Evolutionary conservation across 2,329 filamentous ascomycete species (phyloP).

Genomic region (Thielaviopsis euricoi): DNA sequence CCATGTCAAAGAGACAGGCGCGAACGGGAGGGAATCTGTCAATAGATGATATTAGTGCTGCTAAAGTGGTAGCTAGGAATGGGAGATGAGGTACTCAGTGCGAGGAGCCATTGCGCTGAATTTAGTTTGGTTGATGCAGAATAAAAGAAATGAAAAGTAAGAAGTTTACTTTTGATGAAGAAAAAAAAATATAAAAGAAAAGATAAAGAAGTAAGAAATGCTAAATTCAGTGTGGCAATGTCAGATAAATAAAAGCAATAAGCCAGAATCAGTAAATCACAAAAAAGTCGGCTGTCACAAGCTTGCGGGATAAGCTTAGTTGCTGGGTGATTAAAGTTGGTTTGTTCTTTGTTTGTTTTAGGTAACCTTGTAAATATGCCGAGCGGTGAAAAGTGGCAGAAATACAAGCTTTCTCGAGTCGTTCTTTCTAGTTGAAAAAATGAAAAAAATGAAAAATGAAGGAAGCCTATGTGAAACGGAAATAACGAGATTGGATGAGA

Average conservation of each 20-base stretch:
- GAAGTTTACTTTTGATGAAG: background rate
- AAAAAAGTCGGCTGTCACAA: background rate
- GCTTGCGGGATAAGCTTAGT: too few species aligned
- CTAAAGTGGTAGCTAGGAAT: background rate
- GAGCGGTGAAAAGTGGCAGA: background rate
- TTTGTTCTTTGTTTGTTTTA: too few species aligned
- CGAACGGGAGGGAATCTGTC: slow-evolving; percentile 59
- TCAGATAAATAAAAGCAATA: background rate
- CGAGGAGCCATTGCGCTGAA: slow-evolving; percentile 23
- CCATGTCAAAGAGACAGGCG: slow-evolving; percentile 97
- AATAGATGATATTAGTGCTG: background rate
- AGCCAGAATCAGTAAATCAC: background rate
- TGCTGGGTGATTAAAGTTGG: too few species aligned
- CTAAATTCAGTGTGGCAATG: too few species aligned
- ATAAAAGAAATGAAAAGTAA: background rate
- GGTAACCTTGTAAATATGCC: background rate
- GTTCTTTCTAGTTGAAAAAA: too few species aligned
- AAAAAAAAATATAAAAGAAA: background rate
- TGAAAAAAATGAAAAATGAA: background rate
- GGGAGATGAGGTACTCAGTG: slow-evolving; percentile 25
- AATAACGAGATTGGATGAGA: background rate
- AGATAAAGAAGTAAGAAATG: background rate
- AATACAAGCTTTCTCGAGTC: background rate
- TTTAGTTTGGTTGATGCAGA: background rate
- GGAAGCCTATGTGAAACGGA: background rate